Conservation (phyloP, 192 early-diverging fungal species). For the Coemansia sp. region DNA sequence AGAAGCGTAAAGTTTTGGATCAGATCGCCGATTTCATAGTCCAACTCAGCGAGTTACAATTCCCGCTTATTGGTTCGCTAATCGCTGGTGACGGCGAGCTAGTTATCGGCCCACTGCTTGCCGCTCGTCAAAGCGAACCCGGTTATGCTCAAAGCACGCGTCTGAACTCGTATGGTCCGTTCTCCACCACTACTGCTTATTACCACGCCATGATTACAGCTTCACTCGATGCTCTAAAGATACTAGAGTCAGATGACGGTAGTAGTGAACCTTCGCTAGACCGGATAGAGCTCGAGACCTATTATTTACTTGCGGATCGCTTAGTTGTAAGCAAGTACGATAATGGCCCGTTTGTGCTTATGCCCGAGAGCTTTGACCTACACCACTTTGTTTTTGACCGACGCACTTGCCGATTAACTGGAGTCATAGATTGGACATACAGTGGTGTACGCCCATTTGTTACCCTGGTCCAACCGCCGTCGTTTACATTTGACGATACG, state of each 20-base stretch:
- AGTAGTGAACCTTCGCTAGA: conserved; percentile 23
- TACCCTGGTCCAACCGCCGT: conserved; percentile 40
- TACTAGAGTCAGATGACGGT: background rate
- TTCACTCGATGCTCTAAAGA: conserved; percentile 21
- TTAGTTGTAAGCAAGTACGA: conserved; percentile 10
- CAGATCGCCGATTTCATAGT: conserved; percentile 41
- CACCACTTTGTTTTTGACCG: conserved; percentile 36
- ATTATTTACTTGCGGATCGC: conserved; percentile 1
- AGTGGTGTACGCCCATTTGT: conserved; percentile 27
- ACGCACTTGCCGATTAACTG: conserved; percentile 16
- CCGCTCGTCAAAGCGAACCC: conserved; percentile 29
- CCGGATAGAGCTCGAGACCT: conserved; percentile 29
- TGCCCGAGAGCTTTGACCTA: conserved; percentile 43
- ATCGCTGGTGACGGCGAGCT: conserved; percentile 15
- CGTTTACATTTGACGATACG: conserved; percentile 51
- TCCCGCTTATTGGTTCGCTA: conserved; percentile 41
- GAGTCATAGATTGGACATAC: conserved; percentile 48
- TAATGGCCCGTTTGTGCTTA: conserved; percentile 37
- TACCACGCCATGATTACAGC: conserved; percentile 32
- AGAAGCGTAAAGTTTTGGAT: conserved; percentile 34
- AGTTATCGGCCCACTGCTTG: conserved; percentile 35
- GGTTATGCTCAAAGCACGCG: conserved; percentile 19
- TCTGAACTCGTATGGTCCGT: conserved; percentile 23
- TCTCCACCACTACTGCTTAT: conserved; percentile 18
- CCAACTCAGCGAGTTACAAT: conserved; percentile 29